phyloP scores from a whole-genome alignment of 495 filamentous ascomycete species.

The Immersiella caudata region DNA sequence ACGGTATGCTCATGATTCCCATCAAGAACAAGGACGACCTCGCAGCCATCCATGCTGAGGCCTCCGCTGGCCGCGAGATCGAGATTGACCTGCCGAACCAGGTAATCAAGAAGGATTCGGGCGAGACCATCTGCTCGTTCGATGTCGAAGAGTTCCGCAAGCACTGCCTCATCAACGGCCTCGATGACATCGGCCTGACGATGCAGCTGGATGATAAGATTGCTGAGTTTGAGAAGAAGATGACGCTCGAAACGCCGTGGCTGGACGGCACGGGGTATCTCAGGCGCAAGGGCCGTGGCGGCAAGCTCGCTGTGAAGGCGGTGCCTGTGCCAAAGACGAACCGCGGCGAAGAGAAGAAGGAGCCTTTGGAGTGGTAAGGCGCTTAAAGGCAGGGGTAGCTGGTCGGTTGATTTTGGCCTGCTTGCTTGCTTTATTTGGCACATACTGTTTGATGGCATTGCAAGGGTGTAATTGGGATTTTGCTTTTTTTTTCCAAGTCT shows the following conservation, averaged over 20 bases:
- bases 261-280: constrained; percentile 88
- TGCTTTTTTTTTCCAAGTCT: not conserved
- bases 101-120: constrained; percentile 73
- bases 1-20: constrained; percentile 92
- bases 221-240: constrained; percentile 73
- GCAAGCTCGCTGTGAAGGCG: constrained; percentile 76
- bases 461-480: not conserved
- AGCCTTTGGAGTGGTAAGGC: constrained; percentile 86
- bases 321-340: constrained; percentile 89
- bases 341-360: constrained; percentile 77
- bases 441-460: not conserved
- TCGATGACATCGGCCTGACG: constrained; percentile 95
- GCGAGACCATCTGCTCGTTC: constrained; percentile 73
- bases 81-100: constrained; percentile 91
- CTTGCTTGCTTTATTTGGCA: not conserved
- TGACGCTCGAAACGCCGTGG: constrained; percentile 83
- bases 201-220: constrained; percentile 93
- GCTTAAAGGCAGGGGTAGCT: not conserved
- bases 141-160: constrained; percentile 90
- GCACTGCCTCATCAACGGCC: constrained; percentile 90
- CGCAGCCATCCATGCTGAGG: constrained; percentile 74
- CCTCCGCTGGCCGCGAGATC: constrained; percentile 79
- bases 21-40: constrained; percentile 70
- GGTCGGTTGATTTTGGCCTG: constrained; percentile 1
- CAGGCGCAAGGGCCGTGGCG: constrained; percentile 64